Evolutionary conservation across 192 early-diverging fungal species (phyloP).

Genomic region (Fimicolochytrium jonesii): DNA sequence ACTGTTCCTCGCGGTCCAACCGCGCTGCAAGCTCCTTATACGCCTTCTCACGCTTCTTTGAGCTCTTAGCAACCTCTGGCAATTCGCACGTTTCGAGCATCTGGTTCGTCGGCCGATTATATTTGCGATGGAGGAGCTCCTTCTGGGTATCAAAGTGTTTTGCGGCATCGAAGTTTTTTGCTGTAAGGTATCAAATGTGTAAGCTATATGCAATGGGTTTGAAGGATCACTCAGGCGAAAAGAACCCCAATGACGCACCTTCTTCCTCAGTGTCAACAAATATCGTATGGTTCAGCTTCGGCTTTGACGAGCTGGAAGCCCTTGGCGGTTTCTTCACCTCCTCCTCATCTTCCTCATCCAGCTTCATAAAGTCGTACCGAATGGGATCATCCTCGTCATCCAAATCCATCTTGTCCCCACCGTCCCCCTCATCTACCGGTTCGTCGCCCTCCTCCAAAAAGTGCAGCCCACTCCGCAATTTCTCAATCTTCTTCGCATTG

Average conservation of each 20-base stretch:
- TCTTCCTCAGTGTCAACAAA: constrained; percentile 49
- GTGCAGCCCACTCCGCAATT: constrained; percentile 66
- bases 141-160: constrained; percentile 79
- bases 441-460: constrained; percentile 51
- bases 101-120: constrained; percentile 67
- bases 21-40: constrained; percentile 70
- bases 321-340: not conserved
- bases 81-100: constrained; percentile 46
- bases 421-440: constrained; percentile 21
- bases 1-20: constrained; percentile 70
- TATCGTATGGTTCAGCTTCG: constrained; percentile 31
- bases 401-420: constrained; percentile 16
- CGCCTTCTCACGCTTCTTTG: constrained; percentile 25
- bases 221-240: too few relatives aligned
- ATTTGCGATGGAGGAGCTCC: constrained; percentile 72
- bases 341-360: not conserved
- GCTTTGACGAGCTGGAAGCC: not conserved
- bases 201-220: constrained; percentile 10
- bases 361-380: too few relatives aligned
- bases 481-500: constrained; percentile 73
- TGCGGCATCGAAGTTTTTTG: constrained; percentile 68
- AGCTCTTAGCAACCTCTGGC: constrained; percentile 20
- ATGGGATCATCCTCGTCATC: not conserved
- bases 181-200: constrained; percentile 30
- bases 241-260: constrained; percentile 26